Evolutionary conservation across 108 stramenopile species (phyloP).

Genomic region (Skeletonema marinoi): DNA sequence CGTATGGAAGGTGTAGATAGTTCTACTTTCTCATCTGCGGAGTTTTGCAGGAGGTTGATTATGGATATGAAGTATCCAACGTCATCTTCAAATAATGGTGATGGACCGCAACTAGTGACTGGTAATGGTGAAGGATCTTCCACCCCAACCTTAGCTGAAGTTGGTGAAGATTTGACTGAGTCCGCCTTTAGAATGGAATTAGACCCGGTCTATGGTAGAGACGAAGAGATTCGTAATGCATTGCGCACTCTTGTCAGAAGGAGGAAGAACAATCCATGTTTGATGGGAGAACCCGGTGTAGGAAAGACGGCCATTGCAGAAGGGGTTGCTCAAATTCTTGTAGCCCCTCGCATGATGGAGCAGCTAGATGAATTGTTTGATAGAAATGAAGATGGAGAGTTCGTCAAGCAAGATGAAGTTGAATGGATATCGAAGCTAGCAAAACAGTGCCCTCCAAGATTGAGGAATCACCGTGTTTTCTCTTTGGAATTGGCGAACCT

Average conservation of each 20-base stretch:
- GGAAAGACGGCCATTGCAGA: constrained; percentile 99
- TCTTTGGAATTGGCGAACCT: constrained; percentile 96
- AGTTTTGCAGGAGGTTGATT: constrained; percentile 71
- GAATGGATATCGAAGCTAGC: constrained; percentile 58
- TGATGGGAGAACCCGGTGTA: constrained; percentile 99
- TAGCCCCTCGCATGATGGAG: constrained; percentile 79
- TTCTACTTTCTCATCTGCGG: constrained; percentile 47
- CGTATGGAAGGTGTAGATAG: constrained; percentile 62
- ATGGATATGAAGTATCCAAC: constrained; percentile 54
- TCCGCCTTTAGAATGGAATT: constrained; percentile 78
- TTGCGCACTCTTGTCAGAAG: constrained; percentile 95
- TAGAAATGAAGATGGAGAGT: constrained; percentile 43
- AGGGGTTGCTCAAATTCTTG: constrained; percentile 89
- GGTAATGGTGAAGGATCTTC: constrained; percentile 29
- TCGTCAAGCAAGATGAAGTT: constrained; percentile 40
- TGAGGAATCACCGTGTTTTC: constrained; percentile 75
- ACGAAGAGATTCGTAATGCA: constrained; percentile 95
- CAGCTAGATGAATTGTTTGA: constrained; percentile 54
- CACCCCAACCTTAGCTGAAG: constrained; percentile 70
- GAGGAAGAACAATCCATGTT: constrained; percentile 98
- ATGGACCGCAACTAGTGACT: constrained; percentile 61
- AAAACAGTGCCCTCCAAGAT: constrained; percentile 72
- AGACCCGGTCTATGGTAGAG: constrained; percentile 98
- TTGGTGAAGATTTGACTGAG: constrained; percentile 93
- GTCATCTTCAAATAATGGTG: constrained; percentile 11